Evolutionary conservation across 345 rosid genomes (phyloP), one percentile per base, ranked within the genome.

Genomic region (Aurinia saxatilis): DNA sequence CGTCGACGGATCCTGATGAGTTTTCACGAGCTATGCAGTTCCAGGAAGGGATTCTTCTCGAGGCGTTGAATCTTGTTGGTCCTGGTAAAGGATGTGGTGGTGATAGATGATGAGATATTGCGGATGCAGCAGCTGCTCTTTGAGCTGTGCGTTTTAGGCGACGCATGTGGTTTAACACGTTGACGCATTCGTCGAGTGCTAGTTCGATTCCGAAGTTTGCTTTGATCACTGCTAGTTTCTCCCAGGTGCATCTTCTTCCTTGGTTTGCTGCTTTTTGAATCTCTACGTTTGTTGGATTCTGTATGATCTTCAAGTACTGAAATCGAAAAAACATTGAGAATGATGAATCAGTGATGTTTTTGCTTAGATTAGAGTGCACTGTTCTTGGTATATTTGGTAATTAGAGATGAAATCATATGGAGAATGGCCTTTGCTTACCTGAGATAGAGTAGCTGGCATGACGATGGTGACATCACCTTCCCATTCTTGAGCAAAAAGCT

Each of bases 231-330:
- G 99, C 84, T 18, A 93, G 95, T 81, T 93, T 93, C 82, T 93
- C 99, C 97, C 99, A 90, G 44, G 99, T 93, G 65, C 99, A 82
- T 75, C 99, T 82, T 54, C 97, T 85, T 61, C 97, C 99, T 74
- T 93, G 99, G 72, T 81, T 88, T 61, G 83, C 72, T 0, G 96
- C 96, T 59, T 88, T 88, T 50, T 88, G 88, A 63, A 88, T 81
- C 81, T 85, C 96, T 73, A 74, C 78, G 44, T 74, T 79, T 7
- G 77, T 33, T 36, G 97, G 99, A 61, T 93, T 93, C 71, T 90
- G 96, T 65, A 93, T 80, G 39, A 93, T 76, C 85, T 87, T 93
- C 50, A 73, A 85, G 73, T 82, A 82, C 99, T 93, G 81, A 17
- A 65, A 7, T 10, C 56, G 12, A 30, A 34, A 56, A 31, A 27